phyloP scores from a whole-genome alignment of 192 early-diverging fungal genomes.

The Coemansia erecta region DNA sequence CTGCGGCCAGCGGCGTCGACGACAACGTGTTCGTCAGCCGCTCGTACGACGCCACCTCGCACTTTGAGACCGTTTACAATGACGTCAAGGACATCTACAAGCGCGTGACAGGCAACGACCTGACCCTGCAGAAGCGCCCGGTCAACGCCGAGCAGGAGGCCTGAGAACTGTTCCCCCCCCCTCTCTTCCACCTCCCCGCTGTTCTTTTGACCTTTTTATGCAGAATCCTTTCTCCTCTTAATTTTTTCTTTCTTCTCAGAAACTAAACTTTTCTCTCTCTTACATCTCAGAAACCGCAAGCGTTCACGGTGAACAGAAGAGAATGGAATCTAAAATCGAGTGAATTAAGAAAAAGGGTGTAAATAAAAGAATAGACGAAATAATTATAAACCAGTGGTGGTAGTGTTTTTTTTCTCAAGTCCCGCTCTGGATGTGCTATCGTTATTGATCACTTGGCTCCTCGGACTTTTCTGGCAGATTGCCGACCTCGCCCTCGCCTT shows the following conservation, averaged over 20 bases:
- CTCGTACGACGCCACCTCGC: slow-evolving; percentile 97
- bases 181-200: background rate
- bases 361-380: no score
- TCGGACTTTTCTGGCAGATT: no score
- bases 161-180: no score
- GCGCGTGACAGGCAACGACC: slow-evolving; percentile 71
- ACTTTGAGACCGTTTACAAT: slow-evolving; percentile 97
- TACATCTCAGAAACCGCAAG: no score
- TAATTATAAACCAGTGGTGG: no score
- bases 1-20: slow-evolving; percentile 73
- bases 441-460: no score
- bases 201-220: slow-evolving; percentile 9
- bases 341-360: no score
- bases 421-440: no score
- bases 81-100: slow-evolving; percentile 94
- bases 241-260: background rate
- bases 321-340: no score
- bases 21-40: slow-evolving; percentile 89
- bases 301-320: no score
- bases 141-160: slow-evolving; percentile 58
- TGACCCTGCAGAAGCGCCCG: slow-evolving; percentile 71
- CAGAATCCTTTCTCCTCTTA: slow-evolving; percentile 1
- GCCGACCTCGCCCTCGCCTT: background rate
- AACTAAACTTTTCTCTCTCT: background rate
- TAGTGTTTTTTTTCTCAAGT: no score